Base-by-base conservation (phyloP, 371 early-diverging fungal genomes). In the Apophysomyces ossiformis region DNA sequence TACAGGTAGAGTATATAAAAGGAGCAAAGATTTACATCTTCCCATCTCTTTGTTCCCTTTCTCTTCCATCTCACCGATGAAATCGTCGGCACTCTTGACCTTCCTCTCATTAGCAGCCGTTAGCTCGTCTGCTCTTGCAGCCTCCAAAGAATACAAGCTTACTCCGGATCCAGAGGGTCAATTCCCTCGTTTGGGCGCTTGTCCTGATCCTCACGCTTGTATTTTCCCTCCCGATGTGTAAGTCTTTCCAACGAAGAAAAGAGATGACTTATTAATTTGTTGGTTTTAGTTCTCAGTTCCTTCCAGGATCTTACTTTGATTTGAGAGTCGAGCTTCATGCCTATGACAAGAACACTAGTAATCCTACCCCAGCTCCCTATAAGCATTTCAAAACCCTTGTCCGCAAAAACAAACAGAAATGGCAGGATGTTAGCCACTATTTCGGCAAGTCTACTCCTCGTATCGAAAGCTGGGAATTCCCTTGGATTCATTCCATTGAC, bases 281-380 rank as follows among this genome's bases (percentile, higher is more conserved):
- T 26, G 32, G 32, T 26, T 26, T 26, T 65, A 86, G 87, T 13
- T 78, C 85, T 7, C 78, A 83, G 66, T 86, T 87, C 63, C 63
- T 87, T 15, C 80, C 85, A 54, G 88, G 86, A 46, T 63, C 84
- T 15, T 75, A 73, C 63, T 87, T 87, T 67, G 88, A 87, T 54
- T 73, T 86, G 43, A 75, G 88, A 37, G 85, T 87, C 18, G 88
- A 87, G 71, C 67, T 85, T 44, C 88, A 87, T 62, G 84, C 83
- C 37, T 86, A 87, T 67, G 73, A 81, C 50, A 69, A 71, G 44
- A 73, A 69, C 46, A 76, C 71, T 41, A 71, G 75, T 62, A 77
- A 80, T 50, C 68, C 81, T 67, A 69, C 70, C 4, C 74, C 77
- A 43, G 64, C 45, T 38, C 63, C 70, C 15, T 75, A 71, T 36